Evolutionary conservation across 345 rosid genomes (phyloP).

Genomic region (Populus euphratica): DNA sequence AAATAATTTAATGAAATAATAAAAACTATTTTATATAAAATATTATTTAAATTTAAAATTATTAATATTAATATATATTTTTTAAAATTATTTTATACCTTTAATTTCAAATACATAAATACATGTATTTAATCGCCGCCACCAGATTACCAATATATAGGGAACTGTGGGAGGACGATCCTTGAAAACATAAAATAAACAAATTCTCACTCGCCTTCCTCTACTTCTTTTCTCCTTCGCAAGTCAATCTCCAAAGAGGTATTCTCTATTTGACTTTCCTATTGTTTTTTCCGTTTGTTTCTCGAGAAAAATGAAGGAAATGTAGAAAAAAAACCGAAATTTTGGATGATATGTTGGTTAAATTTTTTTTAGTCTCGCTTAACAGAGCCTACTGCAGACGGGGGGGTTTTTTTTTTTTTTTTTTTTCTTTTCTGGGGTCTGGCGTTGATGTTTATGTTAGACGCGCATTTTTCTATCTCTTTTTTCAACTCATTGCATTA

Average conservation of each 20-base stretch:
- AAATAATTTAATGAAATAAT: too few relatives aligned
- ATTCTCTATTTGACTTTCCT: neutral
- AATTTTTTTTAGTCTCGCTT: neutral
- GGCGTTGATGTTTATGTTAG: neutral
- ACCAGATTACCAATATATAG: too few relatives aligned
- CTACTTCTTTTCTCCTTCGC: neutral
- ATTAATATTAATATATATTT: too few relatives aligned
- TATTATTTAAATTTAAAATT: too few relatives aligned
- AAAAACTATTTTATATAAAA: too few relatives aligned
- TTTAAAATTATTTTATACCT: too few relatives aligned
- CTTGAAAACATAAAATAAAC: neutral
- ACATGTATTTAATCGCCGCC: too few relatives aligned
- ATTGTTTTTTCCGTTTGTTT: neutral
- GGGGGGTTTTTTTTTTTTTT: neutral
- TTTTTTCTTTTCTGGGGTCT: too few relatives aligned
- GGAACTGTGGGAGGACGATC: neutral
- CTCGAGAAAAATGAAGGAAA: neutral
- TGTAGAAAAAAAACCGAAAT: neutral
- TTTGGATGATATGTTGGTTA: neutral
- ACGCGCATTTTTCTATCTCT: neutral
- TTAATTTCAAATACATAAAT: too few relatives aligned
- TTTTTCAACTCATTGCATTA: too few relatives aligned
- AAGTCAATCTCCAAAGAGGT: neutral
- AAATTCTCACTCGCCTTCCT: neutral
- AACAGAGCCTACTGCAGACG: neutral